These are phyloP conservation scores for Alloascoidea africana DNA, from an alignment of 805 yeast genomes.

Conservation along the genomic window DNA sequence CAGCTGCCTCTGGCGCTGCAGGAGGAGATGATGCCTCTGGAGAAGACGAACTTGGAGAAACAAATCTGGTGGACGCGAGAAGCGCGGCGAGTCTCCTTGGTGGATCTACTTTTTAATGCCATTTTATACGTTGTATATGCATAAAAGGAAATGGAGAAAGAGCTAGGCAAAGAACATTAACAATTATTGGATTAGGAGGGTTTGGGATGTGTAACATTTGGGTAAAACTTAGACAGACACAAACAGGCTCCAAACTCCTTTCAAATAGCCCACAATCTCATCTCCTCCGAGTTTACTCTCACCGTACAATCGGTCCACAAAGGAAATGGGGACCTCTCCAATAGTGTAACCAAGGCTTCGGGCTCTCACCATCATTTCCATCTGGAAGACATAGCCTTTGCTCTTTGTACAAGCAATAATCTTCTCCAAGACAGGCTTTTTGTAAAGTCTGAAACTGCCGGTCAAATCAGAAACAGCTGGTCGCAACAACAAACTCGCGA, in stretches of 20 bases:
- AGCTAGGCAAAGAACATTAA: too few relatives aligned
- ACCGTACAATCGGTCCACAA: constrained; percentile 68
- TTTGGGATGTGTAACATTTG: background rate
- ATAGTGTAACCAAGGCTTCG: constrained; percentile 56
- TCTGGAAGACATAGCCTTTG: constrained; percentile 74
- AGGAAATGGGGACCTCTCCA: constrained; percentile 67
- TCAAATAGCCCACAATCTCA: constrained; percentile 62
- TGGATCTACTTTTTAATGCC: constrained; percentile 53
- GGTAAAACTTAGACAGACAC: constrained; percentile 29
- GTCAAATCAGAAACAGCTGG: constrained; percentile 65
- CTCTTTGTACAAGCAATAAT: constrained; percentile 54
- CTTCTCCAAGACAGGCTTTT: constrained; percentile 49
- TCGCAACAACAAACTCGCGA: constrained; percentile 55
- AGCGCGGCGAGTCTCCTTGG: constrained; percentile 77
- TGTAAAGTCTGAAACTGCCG: constrained; percentile 64
- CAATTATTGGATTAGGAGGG: too few relatives aligned
- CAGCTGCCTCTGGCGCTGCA: constrained; percentile 9
- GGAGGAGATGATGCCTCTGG: constrained; percentile 12
- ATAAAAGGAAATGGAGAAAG: too few relatives aligned
- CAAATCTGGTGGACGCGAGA: constrained; percentile 51
- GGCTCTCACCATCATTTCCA: constrained; percentile 83
- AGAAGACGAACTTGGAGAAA: constrained; percentile 14
- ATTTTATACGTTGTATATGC: too few relatives aligned
- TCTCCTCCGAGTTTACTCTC: constrained; percentile 71
- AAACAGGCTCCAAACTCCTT: constrained; percentile 63